Percentiles rank a stretch among this genome's conserved stretches.
Conservation (phyloP, 148 eudicot species). For the Talinum fruticosum region DNA sequence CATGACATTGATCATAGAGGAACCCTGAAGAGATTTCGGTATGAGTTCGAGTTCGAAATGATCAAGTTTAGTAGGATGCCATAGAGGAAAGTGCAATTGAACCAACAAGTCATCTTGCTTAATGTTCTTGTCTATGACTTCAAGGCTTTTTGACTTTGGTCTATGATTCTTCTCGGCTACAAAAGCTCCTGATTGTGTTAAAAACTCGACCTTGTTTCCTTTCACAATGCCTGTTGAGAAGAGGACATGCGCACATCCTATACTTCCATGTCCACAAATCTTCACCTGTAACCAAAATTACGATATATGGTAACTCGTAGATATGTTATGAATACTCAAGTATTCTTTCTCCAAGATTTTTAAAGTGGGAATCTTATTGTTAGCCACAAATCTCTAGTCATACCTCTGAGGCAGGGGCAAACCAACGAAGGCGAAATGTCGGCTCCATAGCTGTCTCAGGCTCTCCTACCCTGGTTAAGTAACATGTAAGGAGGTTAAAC, state of each 20-base stretch:
- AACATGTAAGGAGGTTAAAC: slow-evolving; percentile 9
- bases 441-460: neutral
- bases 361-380: no score
- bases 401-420: slow-evolving; percentile 8
- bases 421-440: slow-evolving; percentile 12
- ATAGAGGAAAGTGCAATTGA: slow-evolving; percentile 2
- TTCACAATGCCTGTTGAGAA: neutral
- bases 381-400: no score
- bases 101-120: neutral
- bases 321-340: no score
- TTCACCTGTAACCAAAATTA: no score
- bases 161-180: neutral
- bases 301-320: no score
- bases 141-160: no score
- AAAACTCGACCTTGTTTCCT: slow-evolving; percentile 1
- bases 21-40: neutral
- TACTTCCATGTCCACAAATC: slow-evolving; percentile 11
- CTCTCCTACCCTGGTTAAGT: neutral
- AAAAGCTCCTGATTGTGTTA: slow-evolving; percentile 8
- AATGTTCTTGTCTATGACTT: neutral
- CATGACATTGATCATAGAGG: neutral
- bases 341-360: no score
- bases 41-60: neutral
- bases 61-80: neutral
- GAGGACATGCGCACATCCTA: slow-evolving; percentile 7